phyloP scores from a whole-genome alignment of 2,329 filamentous ascomycete species.

The Trichoderma asperellum region DNA sequence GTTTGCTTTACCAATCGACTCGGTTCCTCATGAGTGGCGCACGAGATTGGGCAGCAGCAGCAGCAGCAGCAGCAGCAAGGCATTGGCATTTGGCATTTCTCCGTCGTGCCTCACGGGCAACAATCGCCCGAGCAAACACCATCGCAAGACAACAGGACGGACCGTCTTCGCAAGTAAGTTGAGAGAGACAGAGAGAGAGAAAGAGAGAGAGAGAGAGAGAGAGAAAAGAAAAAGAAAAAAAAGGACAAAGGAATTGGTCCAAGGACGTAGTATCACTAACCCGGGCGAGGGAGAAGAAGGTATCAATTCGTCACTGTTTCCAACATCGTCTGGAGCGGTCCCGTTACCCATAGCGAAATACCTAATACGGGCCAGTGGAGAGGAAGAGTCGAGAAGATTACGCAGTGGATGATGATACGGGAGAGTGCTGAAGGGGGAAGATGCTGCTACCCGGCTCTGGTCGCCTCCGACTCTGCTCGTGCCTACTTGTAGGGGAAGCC shows the following conservation, averaged over 20 bases:
- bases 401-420: background rate
- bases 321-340: background rate
- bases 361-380: background rate
- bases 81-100: background rate
- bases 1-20: background rate
- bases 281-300: background rate
- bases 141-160: background rate
- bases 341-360: background rate
- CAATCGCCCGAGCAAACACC: background rate
- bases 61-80: background rate
- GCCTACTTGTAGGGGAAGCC: background rate
- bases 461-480: background rate
- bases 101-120: background rate
- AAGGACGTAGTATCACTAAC: background rate
- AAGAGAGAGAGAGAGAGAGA: no score
- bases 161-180: background rate
- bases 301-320: background rate
- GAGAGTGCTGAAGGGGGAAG: background rate
- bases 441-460: background rate
- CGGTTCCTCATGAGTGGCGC: background rate
- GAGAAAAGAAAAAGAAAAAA: background rate
- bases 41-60: background rate
- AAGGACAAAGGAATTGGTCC: background rate
- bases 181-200: no score
- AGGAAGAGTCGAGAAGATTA: background rate